Evolutionary conservation across 2,329 filamentous ascomycete genomes (phyloP).

Genomic region (Alternaria infectoria): DNA sequence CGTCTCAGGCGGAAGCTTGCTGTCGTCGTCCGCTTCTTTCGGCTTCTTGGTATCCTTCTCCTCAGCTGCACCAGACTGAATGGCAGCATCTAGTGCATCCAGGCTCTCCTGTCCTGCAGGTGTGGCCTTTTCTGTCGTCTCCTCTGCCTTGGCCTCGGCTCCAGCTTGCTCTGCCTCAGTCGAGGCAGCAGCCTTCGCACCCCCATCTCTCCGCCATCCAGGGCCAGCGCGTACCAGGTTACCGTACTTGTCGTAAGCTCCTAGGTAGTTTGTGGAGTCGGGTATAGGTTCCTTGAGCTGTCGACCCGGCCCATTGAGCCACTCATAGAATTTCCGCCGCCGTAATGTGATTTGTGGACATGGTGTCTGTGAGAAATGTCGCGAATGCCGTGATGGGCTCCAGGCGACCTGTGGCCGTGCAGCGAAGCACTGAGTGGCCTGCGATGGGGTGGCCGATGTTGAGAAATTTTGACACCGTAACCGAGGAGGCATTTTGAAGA

Average conservation of each 20-base stretch:
- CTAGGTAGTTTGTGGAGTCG: constrained; percentile 62
- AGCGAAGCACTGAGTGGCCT: constrained; percentile 23
- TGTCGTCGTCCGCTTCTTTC: constrained; percentile 22
- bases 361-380: constrained; percentile 47
- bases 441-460: constrained; percentile 23
- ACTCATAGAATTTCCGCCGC: constrained; percentile 63
- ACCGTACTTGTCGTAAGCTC: constrained; percentile 60
- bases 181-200: constrained; percentile 23
- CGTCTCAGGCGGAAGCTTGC: constrained; percentile 38
- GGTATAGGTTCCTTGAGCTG: constrained; percentile 57
- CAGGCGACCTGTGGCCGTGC: constrained; percentile 32
- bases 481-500: constrained; percentile 42
- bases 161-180: constrained; percentile 7
- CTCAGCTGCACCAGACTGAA: constrained; percentile 27
- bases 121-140: constrained; percentile 30
- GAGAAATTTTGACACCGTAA: constrained; percentile 39
- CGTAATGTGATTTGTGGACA: constrained; percentile 54
- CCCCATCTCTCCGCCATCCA: constrained; percentile 24
- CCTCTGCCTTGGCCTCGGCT: constrained; percentile 18
- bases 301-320: constrained; percentile 63
- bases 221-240: constrained; percentile 51
- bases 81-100: constrained; percentile 37
- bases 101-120: constrained; percentile 37
- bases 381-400: constrained; percentile 30
- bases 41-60: constrained; percentile 18